Evolutionary conservation across 345 rosid species (phyloP).

Genomic region (Eucalyptus paniculata): DNA sequence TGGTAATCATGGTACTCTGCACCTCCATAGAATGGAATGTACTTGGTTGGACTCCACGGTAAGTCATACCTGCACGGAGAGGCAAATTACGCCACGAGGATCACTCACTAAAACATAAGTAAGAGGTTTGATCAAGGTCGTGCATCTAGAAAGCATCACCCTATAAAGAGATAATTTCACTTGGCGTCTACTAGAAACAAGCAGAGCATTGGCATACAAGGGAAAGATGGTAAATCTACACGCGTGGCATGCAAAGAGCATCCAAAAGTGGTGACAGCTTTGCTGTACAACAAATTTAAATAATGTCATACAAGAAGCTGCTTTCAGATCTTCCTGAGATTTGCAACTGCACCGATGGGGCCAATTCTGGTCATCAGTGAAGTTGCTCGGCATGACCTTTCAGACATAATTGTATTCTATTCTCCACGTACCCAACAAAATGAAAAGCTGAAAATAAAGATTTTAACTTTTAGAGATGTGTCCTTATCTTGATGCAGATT

Average conservation of each 20-base stretch:
- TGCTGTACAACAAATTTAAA: background rate
- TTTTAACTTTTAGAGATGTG: background rate
- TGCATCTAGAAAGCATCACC: background rate
- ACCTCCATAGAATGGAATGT: conserved; percentile 94
- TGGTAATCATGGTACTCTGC: conserved; percentile 98
- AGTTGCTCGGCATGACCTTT: background rate
- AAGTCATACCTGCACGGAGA: conserved; percentile 56
- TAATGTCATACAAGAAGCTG: background rate
- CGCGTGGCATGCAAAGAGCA: background rate
- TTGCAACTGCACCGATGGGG: background rate
- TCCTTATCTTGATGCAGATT: background rate
- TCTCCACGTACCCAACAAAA: background rate
- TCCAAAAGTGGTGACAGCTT: background rate
- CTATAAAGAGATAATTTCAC: background rate
- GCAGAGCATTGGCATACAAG: background rate
- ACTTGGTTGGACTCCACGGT: conserved; percentile 83
- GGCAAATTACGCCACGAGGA: background rate
- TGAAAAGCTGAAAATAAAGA: background rate
- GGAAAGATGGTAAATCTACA: background rate
- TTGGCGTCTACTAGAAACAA: background rate
- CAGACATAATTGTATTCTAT: background rate
- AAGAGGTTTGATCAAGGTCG: background rate
- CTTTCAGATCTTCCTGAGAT: background rate
- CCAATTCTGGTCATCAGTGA: background rate
- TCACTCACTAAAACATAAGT: background rate